Evolutionary conservation across 805 yeast species (phyloP), one percentile per base, ranked within the genome.

Genomic region (Candida manassasensis): DNA sequence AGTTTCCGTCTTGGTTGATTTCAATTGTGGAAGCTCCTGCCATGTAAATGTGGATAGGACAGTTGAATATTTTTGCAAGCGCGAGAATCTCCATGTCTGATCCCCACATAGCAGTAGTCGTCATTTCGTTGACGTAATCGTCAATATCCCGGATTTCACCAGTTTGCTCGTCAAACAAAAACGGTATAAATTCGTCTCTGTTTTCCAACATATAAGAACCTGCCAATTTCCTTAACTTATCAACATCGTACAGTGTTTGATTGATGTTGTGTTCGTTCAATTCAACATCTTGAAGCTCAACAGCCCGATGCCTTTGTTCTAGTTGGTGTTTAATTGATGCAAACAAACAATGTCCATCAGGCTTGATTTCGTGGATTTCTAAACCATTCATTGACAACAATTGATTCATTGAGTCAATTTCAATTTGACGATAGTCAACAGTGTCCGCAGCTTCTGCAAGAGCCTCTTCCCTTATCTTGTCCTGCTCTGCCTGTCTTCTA

Each of bases 271-370:
- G 21, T 14, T 28, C 13, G 12, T 28, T 18, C 21, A 18, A 28
- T 12, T 30, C 25, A 14, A 6, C 12, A 11, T 19, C 16, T 12
- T 30, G 26, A 12, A 7, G 7, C 12, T 19, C 33, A n/a, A 6
- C 8, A 24, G 9, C 10, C 2, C 31, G 59, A 19, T 75, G 85
- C 15, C 95, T 73, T 3, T 50, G 38, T 31, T 52, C 45, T 42
- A 90, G 59, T 52, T 90, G 97, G 53, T 90, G 96, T 15, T 80
- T 67, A 13, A 90, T 71, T 0, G 96, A 81, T 3, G 90, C 84
- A 65, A 87, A 93, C 21, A 90, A 62, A 67, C 98, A 93, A 56
- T 90, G 90, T 0, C 97, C 98, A 57, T 90, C 97, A 0, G 97
- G 95, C 40, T 71, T 66, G 31, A 88, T 84, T 45, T 88, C 95